Base-by-base conservation (phyloP, 768 basidiomycete genomes). In the Serendipita sp. region DNA sequence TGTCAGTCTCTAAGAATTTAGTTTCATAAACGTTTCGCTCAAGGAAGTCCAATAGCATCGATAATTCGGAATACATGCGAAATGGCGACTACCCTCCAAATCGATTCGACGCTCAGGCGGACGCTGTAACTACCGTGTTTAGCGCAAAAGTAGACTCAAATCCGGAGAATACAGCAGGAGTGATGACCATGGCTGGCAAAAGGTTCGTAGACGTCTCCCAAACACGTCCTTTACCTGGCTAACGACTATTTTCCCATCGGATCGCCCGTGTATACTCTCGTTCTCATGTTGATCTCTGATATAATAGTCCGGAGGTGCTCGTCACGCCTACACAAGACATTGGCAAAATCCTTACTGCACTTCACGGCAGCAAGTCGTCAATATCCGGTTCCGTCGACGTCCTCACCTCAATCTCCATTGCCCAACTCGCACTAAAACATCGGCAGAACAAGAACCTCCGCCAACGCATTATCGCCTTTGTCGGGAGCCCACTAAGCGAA, bases 161-260 rank as follows among this genome's bases (percentile, higher is more conserved):
- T 76, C 91, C 95, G 16, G 96, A 99, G 76, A 97, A 89, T 75
- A 92, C 92, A 10, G 94, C 97, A 45, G 96, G 96, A 3, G 77
- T 97, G 45, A 96, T 99, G 94, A 91, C 91, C 33, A 95, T 95
- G 91, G 95, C 92, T 13, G 89, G 91, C 64, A 96, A 96, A 74
- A 86, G 87, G 95, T 95, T 70, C 73, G 82, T 71, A 15, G 23
- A 23, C 23, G 1, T 23, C 23, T 23, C 23, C 23, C 23, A 23
- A 23, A 23, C 23, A 23, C 23, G 23, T 67, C 31, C 31, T 5
- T 16, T 15, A 2, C 29, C 4, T 23, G 23, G 23, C 23, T 23
- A 1, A 23, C 23, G 23, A 23, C 23, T 43, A 44, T 43, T 33
- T 55, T 23, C 3, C 29, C n/a, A 11, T 36, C 29, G 23, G 63